These are phyloP conservation scores for Peronospora destructor DNA, from an alignment of 352 stramenopile species.

Conservation along the genomic window DNA sequence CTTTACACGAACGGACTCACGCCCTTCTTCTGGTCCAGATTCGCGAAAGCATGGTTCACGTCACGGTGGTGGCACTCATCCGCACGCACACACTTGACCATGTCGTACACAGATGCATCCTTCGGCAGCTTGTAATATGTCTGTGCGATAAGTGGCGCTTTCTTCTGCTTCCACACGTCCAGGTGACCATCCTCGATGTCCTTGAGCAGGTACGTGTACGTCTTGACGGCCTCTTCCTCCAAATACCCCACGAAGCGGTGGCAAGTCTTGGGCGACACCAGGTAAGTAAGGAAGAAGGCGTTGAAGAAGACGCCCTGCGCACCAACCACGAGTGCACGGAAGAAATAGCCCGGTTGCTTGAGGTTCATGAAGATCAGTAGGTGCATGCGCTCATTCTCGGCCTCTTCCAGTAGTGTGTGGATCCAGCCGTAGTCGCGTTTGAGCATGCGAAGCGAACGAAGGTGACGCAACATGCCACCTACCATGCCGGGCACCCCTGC, in stretches of 20 bases:
- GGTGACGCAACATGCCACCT: constrained; percentile 64
- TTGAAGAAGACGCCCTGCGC: constrained; percentile 86
- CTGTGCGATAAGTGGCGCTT: constrained; percentile 66
- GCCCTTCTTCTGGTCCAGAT: constrained; percentile 45
- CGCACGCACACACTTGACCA: constrained; percentile 82
- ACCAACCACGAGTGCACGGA: constrained; percentile 76
- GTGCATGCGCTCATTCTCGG: constrained; percentile 94
- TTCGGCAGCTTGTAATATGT: constrained; percentile 85
- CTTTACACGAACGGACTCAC: constrained; percentile 37
- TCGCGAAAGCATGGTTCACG: constrained; percentile 79
- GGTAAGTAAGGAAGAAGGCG: constrained; percentile 79
- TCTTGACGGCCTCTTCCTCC: constrained; percentile 88
- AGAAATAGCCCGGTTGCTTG: constrained; percentile 74
- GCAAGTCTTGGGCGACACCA: constrained; percentile 81
- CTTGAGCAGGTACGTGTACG: constrained; percentile 87
- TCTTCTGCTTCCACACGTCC: constrained; percentile 56
- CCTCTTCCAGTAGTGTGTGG: constrained; percentile 88
- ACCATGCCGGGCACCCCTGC: constrained; percentile 79
- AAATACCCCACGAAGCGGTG: constrained; percentile 91
- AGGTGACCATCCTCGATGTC: constrained; percentile 85
- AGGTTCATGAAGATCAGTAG: constrained; percentile 88
- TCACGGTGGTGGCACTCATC: constrained; percentile 87
- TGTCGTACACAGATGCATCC: constrained; percentile 68
- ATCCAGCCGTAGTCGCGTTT: constrained; percentile 88
- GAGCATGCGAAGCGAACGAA: constrained; percentile 78